Conservation (phyloP, 495 filamentous ascomycete genomes). For the Lichina pygmaea region DNA sequence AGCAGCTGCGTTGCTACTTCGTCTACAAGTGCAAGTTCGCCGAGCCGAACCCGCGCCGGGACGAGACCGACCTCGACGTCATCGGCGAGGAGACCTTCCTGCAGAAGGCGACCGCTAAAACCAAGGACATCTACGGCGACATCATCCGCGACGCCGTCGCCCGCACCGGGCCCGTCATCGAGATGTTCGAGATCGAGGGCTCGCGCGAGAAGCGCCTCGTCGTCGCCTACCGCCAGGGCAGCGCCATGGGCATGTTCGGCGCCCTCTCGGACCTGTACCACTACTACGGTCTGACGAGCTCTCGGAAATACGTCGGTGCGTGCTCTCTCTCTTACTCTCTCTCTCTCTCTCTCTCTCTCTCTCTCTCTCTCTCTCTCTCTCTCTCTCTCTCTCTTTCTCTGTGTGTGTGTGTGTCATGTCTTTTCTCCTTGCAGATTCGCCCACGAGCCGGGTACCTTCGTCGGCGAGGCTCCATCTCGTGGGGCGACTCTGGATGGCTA, state of each 20-base stretch:
- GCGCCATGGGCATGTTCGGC: slow-evolving; percentile 82
- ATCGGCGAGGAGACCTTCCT: slow-evolving; percentile 86
- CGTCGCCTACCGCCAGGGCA: slow-evolving; percentile 76
- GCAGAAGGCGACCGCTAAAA: slow-evolving; percentile 86
- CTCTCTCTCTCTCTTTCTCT: neutral
- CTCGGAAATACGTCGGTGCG: slow-evolving; percentile 60
- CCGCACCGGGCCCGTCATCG: slow-evolving; percentile 79
- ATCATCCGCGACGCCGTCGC: slow-evolving; percentile 64
- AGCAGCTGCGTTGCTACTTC: slow-evolving; percentile 88
- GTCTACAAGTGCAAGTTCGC: slow-evolving; percentile 88
- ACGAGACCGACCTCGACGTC: slow-evolving; percentile 71
- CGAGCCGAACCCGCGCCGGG: slow-evolving; percentile 35
- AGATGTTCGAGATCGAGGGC: slow-evolving; percentile 86
- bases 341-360: neutral
- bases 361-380: neutral
- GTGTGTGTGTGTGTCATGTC: neutral
- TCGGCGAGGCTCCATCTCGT: neutral
- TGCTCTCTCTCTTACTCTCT: neutral
- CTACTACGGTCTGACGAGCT: slow-evolving; percentile 91
- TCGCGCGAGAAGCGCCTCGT: slow-evolving; percentile 79
- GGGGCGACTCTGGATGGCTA: neutral
- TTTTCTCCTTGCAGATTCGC: neutral
- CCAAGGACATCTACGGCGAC: slow-evolving; percentile 78
- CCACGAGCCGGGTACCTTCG: neutral
- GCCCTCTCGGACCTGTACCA: slow-evolving; percentile 91